Conservation (phyloP, 306 rosid species). For the Dryas octopetala region DNA sequence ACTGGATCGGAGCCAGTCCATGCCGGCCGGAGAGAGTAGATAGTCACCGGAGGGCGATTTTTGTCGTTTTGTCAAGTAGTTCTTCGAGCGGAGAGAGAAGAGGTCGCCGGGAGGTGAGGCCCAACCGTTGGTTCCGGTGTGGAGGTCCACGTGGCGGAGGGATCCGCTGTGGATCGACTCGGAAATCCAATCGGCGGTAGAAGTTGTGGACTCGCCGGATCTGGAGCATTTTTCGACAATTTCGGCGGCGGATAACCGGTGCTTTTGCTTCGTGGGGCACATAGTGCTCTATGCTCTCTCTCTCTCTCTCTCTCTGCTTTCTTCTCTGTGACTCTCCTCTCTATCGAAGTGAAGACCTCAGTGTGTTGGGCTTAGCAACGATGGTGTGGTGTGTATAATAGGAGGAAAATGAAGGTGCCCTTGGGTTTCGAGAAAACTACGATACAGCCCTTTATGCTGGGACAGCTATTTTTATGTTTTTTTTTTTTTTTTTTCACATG, state of each 20-base stretch:
- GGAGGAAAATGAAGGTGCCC: not conserved
- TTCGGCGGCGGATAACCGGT: conserved; percentile 42
- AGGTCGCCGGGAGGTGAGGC: conserved; percentile 87
- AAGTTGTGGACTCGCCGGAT: conserved; percentile 35
- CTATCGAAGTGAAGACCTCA: not conserved
- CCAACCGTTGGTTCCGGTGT: conserved; percentile 83
- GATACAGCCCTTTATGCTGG: not conserved
- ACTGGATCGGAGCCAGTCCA: conserved; percentile 84
- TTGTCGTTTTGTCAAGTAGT: conserved; percentile 49
- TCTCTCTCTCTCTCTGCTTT: not conserved
- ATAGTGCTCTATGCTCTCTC: conserved; percentile 20
- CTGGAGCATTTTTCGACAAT: conserved; percentile 23
- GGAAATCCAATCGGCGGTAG: conserved; percentile 48
- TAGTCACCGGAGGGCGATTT: conserved; percentile 74
- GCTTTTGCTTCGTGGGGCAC: conserved; percentile 45
- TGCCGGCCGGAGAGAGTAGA: conserved; percentile 67
- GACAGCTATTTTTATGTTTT: not conserved
- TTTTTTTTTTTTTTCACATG: not conserved
- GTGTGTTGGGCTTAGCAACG: not conserved
- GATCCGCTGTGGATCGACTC: conserved; percentile 65
- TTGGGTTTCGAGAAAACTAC: not conserved
- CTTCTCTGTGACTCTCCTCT: not conserved
- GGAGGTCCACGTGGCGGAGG: conserved; percentile 66
- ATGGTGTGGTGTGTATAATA: not conserved
- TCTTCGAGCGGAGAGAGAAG: conserved; percentile 63